Base-by-base conservation (phyloP, 2,329 filamentous ascomycete genomes). In the Microdochium bolleyi region DNA sequence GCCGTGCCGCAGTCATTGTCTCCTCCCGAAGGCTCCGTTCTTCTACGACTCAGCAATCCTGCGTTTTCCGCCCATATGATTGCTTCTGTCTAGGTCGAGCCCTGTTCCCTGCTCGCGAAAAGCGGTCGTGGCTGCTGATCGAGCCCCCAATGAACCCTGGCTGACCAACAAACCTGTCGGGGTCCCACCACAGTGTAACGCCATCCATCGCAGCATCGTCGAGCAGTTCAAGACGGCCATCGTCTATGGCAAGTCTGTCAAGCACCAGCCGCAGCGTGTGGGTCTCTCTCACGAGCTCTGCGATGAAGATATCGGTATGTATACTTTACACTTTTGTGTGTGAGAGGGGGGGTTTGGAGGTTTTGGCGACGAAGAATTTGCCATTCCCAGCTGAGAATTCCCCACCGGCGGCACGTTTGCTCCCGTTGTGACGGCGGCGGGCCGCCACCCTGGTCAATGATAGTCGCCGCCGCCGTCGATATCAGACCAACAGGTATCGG, bases 181-280 rank as follows among this genome's bases (percentile, higher is more conserved):
- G 5, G 5, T 11, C 11, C 27, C 27, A 30, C 27, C 52, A 52
- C 65, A 96, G 91, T 99, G 94, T 74, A 96, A 96, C 73, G 82
- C 89, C 60, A 99, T 99, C 68, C 94, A 99, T 74, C 90, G 94
- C 69, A 95, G 84, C 53, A 97, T 99, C 67, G 80, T 94, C 53
- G 94, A 99, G 62, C 87, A 96, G 62, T 99, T 99, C 79, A 95
- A 92, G 73, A 83, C 86, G 56, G 94, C 94, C 52, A 87, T 99
- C 66, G 94, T 99, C 44, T 99, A 97, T 70, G 94, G 94, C 61
- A 94, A 92, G 69, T 96, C 92, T 53, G 92, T 97, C 61, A 97
- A 97, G 79, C 94, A 99, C 75, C 94, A 97, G 73, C 94, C 94
- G 59, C 94, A 99, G 74, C 84, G 92, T 64, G 94, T 97, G 57